Base-by-base conservation (phyloP, 768 basidiomycete genomes). In the Podaxis sp. region DNA sequence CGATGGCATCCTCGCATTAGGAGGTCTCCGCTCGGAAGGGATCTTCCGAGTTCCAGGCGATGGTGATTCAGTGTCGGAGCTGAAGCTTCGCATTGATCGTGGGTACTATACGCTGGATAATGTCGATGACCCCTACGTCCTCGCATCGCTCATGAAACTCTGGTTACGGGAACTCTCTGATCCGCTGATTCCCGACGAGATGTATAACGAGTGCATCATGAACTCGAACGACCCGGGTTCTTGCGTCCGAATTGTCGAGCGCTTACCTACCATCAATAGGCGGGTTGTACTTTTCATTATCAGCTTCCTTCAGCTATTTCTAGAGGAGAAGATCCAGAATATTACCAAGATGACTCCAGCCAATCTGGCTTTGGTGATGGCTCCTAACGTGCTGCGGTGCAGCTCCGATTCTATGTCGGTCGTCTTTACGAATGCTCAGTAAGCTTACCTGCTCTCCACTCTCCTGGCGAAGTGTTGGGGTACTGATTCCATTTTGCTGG, bases 31-130 rank as follows among this genome's bases (percentile, higher is more conserved):
- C 69, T 76, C 87, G 32, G 95, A 95, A 70, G 95, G 95, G 16
- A 95, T 96, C 59, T 98, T 96, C 75, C 88, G 95, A 48, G 86
- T 96, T 4, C 91, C 95, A 13, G 95, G 95, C 0, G 95, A 98
- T 70, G 82, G 82, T 18, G 95, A 98, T 71, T 82, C 87, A 4
- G 91, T 98, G 46, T 89, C 91, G 0, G 89, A 91, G 54, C 81
- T 98, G 65, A 95, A 93, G 72, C 80, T 93, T 35, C 87, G 93
- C 59, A 93, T 98, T 59, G 93, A 96, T 71, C 83, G 88, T 65
- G 95, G 93, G 2, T 90, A 93, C 67, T 95, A 96, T 74, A 93
- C 89, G 44, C 79, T 95, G 62, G 91, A 95, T 63, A 88, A 88
- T 36, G 86, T 96, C 47, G 91, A 94, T 63, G 95, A 97, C 69